Evolutionary conservation across 805 yeast genomes (phyloP), one percentile per base, ranked within the genome.

Genomic region (Yamadazyma phyllophila): DNA sequence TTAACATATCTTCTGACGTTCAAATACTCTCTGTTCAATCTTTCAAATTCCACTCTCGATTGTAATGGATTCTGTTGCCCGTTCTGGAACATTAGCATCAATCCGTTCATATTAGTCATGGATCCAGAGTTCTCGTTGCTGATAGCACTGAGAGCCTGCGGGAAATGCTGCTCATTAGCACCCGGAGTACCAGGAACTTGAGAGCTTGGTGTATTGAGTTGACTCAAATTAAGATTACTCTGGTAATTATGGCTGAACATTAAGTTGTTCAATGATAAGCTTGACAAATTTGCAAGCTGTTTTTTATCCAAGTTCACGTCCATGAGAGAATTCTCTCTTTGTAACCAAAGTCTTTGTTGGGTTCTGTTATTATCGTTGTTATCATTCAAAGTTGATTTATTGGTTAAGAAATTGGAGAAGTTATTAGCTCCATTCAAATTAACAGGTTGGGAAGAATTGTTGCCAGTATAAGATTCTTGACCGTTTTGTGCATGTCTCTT

Each of bases 341-440:
- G 96, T 29, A 88, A 67, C 96, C 96, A 88, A 42, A 89, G 73
- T 50, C 83, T 77, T 58, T 86, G 94, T 58, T 88, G 96, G 0
- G 96, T 87, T 65, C 96, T 73, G 1, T 45, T 52, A 11, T 10
- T 29, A 37, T 47, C 51, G 32, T 40, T 20, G 7, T 38, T 16
- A n/a, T 48, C 42, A 29, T 38, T 39, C n/a, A 41, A 26, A 26
- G 24, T 36, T 14, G 31, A 27, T 27, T 44, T 43, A 26, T 36
- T 41, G 33, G 49, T 56, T 30, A 66, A 56, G 36, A 64, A 66
- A 49, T 62, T 59, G 13, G 66, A 53, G 44, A 66, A 66, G 51
- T 66, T 64, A 33, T 61, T 62, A 11, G 60, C 63, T 4, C 59
- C 64, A 40, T 55, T 58, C 29, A 45, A 48, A 15, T 49, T 50